phyloP scores from a whole-genome alignment of 2,329 filamentous ascomycete species.

The Aspergillus texensis region DNA sequence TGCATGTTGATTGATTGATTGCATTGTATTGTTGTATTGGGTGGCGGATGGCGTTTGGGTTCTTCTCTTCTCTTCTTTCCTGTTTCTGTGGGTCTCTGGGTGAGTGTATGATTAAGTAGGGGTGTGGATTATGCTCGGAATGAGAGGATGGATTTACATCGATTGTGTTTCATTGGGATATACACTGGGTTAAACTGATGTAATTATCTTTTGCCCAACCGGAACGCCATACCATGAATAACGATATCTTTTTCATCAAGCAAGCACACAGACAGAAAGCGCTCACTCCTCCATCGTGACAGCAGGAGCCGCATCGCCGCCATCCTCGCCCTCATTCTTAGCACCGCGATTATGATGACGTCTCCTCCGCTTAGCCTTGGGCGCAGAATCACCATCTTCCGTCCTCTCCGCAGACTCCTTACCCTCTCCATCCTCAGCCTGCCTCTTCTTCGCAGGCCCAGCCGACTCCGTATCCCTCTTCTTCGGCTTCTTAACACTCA shows the following conservation, averaged over 20 bases:
- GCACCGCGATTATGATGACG: conserved; percentile 37
- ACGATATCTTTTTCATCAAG: conserved; percentile 1
- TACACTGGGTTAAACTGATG: conserved; percentile 21
- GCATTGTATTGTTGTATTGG: background rate
- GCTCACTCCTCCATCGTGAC: conserved; percentile 21
- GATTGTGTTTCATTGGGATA: conserved; percentile 17
- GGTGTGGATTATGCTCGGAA: background rate
- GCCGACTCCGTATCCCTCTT: conserved; percentile 30
- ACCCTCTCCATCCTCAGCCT: conserved; percentile 12
- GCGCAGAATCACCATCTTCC: conserved; percentile 26
- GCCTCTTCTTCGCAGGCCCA: conserved; percentile 23
- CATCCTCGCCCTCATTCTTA: conserved; percentile 15
- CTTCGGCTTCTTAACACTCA: conserved; percentile 53
- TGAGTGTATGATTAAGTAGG: background rate
- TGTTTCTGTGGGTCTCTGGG: background rate
- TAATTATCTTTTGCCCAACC: conserved; percentile 29
- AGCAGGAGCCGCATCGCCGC: conserved; percentile 13
- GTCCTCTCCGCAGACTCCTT: conserved; percentile 14
- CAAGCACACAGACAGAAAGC: background rate
- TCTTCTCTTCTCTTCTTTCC: background rate
- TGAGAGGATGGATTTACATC: background rate
- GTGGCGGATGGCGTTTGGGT: background rate
- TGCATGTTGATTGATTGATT: background rate
- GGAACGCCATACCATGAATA: conserved; percentile 34
- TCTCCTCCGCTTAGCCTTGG: conserved; percentile 39